Percentiles rank a stretch among this genome's conserved stretches.
phyloP scores from a whole-genome alignment of 2,329 filamentous ascomycete genomes.

The Exophiala alcalophila region DNA sequence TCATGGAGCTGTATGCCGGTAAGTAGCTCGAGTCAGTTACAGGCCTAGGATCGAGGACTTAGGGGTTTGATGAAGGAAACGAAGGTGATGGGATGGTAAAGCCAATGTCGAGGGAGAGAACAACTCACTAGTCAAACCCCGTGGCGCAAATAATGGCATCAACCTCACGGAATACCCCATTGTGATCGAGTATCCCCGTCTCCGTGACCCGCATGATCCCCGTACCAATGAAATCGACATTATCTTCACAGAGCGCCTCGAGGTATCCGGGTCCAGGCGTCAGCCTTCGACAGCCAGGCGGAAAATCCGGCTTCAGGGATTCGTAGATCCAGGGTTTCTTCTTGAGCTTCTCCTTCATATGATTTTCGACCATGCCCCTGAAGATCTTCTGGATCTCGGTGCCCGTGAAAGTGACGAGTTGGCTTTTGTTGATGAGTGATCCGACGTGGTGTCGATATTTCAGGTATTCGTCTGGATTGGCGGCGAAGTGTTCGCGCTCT shows the following conservation, averaged over 20 bases:
- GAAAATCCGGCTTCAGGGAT: constrained; percentile 59
- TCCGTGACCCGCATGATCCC: constrained; percentile 59
- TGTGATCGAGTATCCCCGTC: constrained; percentile 58
- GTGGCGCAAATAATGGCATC: constrained; percentile 68
- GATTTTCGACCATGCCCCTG: constrained; percentile 6
- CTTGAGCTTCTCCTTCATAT: constrained; percentile 21
- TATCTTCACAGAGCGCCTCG: constrained; percentile 59
- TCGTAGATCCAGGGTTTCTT: constrained; percentile 16
- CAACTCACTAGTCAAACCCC: constrained; percentile 42
- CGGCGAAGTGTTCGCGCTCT: constrained; percentile 3
- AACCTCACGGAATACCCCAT: constrained; percentile 56
- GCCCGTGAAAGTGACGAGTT: constrained; percentile 15
- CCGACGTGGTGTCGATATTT: constrained; percentile 34
- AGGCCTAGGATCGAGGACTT: no score
- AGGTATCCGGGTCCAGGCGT: constrained; percentile 67
- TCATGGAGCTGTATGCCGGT: constrained; percentile 9
- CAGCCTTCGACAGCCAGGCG: constrained; percentile 61
- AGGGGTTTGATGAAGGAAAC: no score
- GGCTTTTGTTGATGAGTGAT: constrained; percentile 28
- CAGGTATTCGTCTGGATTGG: constrained; percentile 29
- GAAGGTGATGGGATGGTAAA: not conserved
- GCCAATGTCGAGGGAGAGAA: not conserved
- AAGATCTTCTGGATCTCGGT: constrained; percentile 18
- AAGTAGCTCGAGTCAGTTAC: no score
- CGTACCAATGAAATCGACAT: constrained; percentile 58